phyloP scores from a whole-genome alignment of 768 basidiomycete species.

The Harrya chromipes region DNA sequence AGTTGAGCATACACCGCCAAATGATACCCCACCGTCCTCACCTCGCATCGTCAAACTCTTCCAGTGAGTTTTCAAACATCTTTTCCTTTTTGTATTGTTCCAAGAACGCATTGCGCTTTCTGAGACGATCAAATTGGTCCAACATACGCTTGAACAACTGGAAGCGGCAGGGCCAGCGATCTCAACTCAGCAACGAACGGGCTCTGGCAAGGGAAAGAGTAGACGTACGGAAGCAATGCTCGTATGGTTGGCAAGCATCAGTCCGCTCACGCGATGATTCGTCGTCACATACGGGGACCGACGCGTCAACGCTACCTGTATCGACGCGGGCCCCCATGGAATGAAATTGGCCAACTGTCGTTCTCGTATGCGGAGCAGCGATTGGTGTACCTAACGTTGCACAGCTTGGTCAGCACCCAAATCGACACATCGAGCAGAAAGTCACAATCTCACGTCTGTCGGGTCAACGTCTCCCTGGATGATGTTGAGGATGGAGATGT shows the following conservation, averaged over 20 bases:
- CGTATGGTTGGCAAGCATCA: slow-evolving; percentile 99
- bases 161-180: background rate
- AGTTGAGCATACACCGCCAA: background rate
- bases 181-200: background rate
- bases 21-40: slow-evolving; percentile 31
- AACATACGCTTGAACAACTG: slow-evolving; percentile 96
- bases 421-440: background rate
- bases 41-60: slow-evolving; percentile 99
- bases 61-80: slow-evolving; percentile 89
- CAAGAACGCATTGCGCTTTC: slow-evolving; percentile 89
- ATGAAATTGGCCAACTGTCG: slow-evolving; percentile 97
- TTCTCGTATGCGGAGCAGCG: slow-evolving; percentile 92
- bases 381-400: slow-evolving; percentile 83
- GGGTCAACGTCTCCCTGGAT: slow-evolving; percentile 99
- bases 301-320: slow-evolving; percentile 93
- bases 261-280: slow-evolving; percentile 92
- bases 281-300: slow-evolving; percentile 85
- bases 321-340: slow-evolving; percentile 98
- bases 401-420: background rate
- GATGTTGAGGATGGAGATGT: slow-evolving; percentile 97
- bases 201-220: background rate
- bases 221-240: slow-evolving; percentile 86
- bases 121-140: slow-evolving; percentile 87
- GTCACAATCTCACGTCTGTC: slow-evolving; percentile 64
- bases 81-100: slow-evolving; percentile 98